These are phyloP conservation scores for Pezicula neosporulosa DNA, from an alignment of 2,329 filamentous ascomycete genomes.

Conservation along the genomic window DNA sequence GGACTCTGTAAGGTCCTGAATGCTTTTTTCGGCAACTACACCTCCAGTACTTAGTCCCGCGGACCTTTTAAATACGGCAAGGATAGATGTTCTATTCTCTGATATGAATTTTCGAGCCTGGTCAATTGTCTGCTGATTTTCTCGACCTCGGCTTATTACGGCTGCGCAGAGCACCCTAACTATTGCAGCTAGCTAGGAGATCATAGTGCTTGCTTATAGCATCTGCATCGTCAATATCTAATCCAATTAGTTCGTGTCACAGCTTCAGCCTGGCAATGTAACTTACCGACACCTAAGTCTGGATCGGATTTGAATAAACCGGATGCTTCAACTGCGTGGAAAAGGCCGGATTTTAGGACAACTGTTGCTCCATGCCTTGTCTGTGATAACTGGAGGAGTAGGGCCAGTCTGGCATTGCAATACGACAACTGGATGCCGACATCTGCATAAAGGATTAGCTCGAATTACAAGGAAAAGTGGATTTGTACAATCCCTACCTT, in stretches of 20 bases:
- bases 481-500: constrained; percentile 41
- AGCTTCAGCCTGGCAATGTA: neutral
- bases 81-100: constrained; percentile 79
- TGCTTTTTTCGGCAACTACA: constrained; percentile 49
- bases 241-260: constrained; percentile 5
- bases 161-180: constrained; percentile 79
- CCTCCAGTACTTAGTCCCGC: constrained; percentile 65
- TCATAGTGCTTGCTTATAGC: constrained; percentile 52
- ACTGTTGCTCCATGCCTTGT: constrained; percentile 80
- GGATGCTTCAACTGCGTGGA: constrained; percentile 75
- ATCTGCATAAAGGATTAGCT: constrained; percentile 19
- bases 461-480: neutral
- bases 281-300: constrained; percentile 73
- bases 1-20: constrained; percentile 78
- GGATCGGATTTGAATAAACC: constrained; percentile 88
- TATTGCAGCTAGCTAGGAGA: constrained; percentile 72
- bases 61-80: constrained; percentile 86
- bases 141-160: constrained; percentile 74
- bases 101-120: constrained; percentile 78
- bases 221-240: constrained; percentile 25
- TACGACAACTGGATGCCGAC: constrained; percentile 39
- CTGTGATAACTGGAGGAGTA: constrained; percentile 81
- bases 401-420: constrained; percentile 69
- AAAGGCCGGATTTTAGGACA: constrained; percentile 85
- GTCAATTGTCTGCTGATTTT: constrained; percentile 69